Base-by-base conservation (phyloP, 75 land plant species). In the Larix kaempferi region DNA sequence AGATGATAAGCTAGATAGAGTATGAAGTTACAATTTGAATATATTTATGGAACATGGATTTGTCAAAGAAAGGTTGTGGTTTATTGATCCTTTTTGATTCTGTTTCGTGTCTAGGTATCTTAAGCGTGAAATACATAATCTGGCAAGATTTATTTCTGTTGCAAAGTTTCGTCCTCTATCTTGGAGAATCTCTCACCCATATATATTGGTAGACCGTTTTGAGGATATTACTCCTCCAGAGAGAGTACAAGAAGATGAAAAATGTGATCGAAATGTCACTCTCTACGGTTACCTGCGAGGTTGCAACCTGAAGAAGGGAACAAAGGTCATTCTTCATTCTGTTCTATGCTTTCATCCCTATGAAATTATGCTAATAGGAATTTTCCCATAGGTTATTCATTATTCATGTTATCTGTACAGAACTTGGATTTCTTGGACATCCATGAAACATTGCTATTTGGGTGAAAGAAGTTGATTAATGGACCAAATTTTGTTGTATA, bases 141-240 rank as follows among this genome's bases (percentile, higher is more conserved):
- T 98, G 64, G 96, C 99, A 76, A 88, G 99, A 74, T 98, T 98
- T 41, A 91, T 98, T 58, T 98, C 99, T 62, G 95, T 98, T 29
- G 93, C 91, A 81, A 98, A 98, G 78, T 89, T 91, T 81, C 86
- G 77, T 76, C 96, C 98, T 73, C 73, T 95, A 73, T 87, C 93
- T 33, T 98, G 99, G 99, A 76, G 99, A 58, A 37, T 82, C 29
- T 64, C 86, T 71, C 99, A 98, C 83, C 98, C 99, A 52, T 98
- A 98, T 80, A 57, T 98, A 39, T 78, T 98, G 76, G 94, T 88
- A 74, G 99, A 98, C 75, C 96, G 99, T 72, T 90, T 98, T 83
- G 99, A 98, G 83, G 99, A 98, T 89, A 86, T 93, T 39, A 98
- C 99, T 76, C 89, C 94, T 57, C 96, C 96, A 57, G 96, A 95